A percentile compares a stretch with the other conserved stretches of the same genome.
Evolutionary conservation across 225 moss, liverwort and hornwort species (phyloP).

Genomic region (Physcomitrium patens): DNA sequence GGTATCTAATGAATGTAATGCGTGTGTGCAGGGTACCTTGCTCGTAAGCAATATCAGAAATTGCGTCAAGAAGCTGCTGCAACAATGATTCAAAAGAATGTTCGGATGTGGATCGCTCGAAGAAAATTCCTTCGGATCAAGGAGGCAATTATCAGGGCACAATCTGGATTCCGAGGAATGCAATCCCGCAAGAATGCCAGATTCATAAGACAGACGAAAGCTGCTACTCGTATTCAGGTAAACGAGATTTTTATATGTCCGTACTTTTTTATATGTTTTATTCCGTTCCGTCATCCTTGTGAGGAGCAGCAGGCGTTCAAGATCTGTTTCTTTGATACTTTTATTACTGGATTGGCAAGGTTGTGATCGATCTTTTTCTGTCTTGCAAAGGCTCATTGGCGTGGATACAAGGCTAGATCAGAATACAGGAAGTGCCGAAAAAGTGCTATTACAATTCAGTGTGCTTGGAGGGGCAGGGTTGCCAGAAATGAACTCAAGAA

Average conservation of each 20-base stretch:
- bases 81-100: constrained; percentile 73
- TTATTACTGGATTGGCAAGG: background rate
- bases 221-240: constrained; percentile 69
- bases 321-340: background rate
- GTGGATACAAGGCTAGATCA: constrained; percentile 66
- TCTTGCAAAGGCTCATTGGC: constrained; percentile 51
- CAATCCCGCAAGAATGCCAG: constrained; percentile 74
- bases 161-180: constrained; percentile 76
- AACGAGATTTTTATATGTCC: too few relatives aligned
- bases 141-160: constrained; percentile 53
- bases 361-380: constrained; percentile 4
- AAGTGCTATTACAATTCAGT: constrained; percentile 65
- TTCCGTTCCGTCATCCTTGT: background rate
- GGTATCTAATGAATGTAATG: background rate
- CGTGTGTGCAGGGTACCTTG: constrained; percentile 56
- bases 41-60: constrained; percentile 58
- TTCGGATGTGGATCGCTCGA: constrained; percentile 62
- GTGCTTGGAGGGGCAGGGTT: constrained; percentile 68
- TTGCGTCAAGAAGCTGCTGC: constrained; percentile 74
- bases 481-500: constrained; percentile 65
- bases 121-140: constrained; percentile 45
- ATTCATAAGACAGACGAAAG: constrained; percentile 60
- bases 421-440: constrained; percentile 58
- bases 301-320: background rate
- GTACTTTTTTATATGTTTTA: background rate